Base-by-base conservation (phyloP, 768 basidiomycete species). In the Boletellus ananas region DNA sequence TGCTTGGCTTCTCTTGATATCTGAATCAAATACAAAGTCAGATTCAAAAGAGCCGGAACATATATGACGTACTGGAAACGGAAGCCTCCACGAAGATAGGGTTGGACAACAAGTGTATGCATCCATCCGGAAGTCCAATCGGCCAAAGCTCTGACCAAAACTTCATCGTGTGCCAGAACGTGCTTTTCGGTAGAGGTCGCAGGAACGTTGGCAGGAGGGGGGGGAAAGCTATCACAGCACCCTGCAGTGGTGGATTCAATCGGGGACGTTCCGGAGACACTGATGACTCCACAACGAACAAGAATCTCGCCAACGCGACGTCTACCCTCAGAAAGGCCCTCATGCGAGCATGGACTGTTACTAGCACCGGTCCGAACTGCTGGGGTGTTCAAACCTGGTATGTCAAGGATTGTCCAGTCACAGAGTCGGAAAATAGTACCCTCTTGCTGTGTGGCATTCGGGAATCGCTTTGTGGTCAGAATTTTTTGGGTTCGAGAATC, bases 61-160 rank as follows among this genome's bases (percentile, higher is more conserved):
- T 17, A 36, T 21, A 13, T 41, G 35, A 63, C 64, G 17, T 45
- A 66, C 65, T 51, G 56, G 43, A 63, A 62, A 45, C 31, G 55
- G 27, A 58, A 51, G 25, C 36, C 37, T 42, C 54, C 53, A 11
- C 23, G 49, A 21, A 55, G 41, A 43, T 59, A 52, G 27, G 66
- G 63, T 13, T 55, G 54, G 35, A 66, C 44, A 37, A 62, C 55
- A 34, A 68, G 52, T 20, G 34, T 50, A 35, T 64, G 37, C 31
- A 68, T 49, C 64, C 64, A 64, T 33, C 60, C 51, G 2, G 59
- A 61, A 33, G 59, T 52, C 66, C 66, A 66, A 23, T 54, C 27
- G n/a, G 60, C 50, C 47, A 65, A 45, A 21, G 56, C 53, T 17
- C 45, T 35, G 25, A 55, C 36, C 27, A 58, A 39, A 25, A 14